phyloP scores from a whole-genome alignment of 495 filamentous ascomycete genomes.

The Penicillium cosmopolitanum region DNA sequence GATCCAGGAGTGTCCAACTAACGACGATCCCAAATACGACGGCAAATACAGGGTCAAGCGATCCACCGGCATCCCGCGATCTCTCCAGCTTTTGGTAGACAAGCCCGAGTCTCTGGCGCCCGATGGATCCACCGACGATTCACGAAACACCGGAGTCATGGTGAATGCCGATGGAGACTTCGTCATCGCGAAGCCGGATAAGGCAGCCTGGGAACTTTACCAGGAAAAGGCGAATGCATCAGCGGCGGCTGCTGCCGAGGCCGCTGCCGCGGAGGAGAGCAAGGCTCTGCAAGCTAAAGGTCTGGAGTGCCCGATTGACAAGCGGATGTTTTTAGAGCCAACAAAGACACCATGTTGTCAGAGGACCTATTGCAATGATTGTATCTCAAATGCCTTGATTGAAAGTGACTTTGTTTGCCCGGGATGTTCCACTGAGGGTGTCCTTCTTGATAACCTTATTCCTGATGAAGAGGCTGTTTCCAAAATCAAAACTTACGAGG shows the following conservation, averaged over 20 bases:
- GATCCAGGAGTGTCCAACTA: constrained; percentile 97
- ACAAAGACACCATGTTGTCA: constrained; percentile 98
- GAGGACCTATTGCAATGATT: constrained; percentile 97
- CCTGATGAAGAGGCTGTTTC: constrained; percentile 74
- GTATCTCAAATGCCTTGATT: constrained; percentile 96
- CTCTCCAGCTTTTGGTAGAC: constrained; percentile 90
- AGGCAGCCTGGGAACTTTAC: constrained; percentile 93
- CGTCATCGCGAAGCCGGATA: constrained; percentile 92
- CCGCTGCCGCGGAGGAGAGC: constrained; percentile 69
- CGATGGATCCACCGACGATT: constrained; percentile 73
- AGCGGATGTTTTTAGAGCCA: constrained; percentile 94
- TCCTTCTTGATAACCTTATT: constrained; percentile 88
- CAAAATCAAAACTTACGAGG: constrained; percentile 80
- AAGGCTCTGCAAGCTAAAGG: constrained; percentile 83
- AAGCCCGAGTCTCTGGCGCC: constrained; percentile 76
- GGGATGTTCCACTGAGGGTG: constrained; percentile 83
- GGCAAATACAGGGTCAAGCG: constrained; percentile 88
- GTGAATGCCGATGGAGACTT: constrained; percentile 96
- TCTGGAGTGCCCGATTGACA: constrained; percentile 92
- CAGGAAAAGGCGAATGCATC: constrained; percentile 89
- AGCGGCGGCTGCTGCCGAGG: constrained; percentile 73
- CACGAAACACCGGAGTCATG: constrained; percentile 88
- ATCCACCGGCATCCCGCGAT: constrained; percentile 93
- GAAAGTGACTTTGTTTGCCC: constrained; percentile 97
- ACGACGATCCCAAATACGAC: constrained; percentile 94